Conservation (phyloP, 2,329 filamentous ascomycete genomes). For the Cercospora nicotianae region DNA sequence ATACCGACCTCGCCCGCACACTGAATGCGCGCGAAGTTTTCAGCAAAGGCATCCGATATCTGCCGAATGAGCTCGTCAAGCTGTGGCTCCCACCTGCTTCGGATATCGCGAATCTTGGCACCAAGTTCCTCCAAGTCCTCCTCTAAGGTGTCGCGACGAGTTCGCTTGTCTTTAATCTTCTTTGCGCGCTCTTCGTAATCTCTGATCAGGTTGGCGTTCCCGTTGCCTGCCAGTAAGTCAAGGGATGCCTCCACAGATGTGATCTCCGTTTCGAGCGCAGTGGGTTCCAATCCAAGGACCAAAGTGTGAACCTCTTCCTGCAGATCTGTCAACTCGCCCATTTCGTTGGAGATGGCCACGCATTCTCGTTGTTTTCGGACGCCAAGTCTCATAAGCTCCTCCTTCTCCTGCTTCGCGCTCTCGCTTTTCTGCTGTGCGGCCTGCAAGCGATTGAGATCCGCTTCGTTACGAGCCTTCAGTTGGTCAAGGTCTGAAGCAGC, state of each 20-base stretch:
- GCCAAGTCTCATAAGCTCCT: slow-evolving; percentile 38
- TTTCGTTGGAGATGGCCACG: background rate
- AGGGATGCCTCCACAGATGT: slow-evolving; percentile 71
- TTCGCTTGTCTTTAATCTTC: slow-evolving; percentile 66
- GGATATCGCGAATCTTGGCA: slow-evolving; percentile 63
- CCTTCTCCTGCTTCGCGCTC: slow-evolving; percentile 51
- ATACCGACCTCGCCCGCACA: slow-evolving; percentile 89
- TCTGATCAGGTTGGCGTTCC: slow-evolving; percentile 71
- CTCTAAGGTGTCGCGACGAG: slow-evolving; percentile 53
- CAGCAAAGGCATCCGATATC: slow-evolving; percentile 87
- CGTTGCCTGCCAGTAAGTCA: slow-evolving; percentile 66
- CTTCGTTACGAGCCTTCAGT: slow-evolving; percentile 68
- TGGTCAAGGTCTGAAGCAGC: slow-evolving; percentile 75
- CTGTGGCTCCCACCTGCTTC: slow-evolving; percentile 75
- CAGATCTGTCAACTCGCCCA: slow-evolving; percentile 24
- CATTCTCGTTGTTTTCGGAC: slow-evolving; percentile 35
- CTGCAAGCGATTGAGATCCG: slow-evolving; percentile 69
- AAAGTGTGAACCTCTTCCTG: slow-evolving; percentile 31
- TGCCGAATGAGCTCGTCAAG: slow-evolving; percentile 74
- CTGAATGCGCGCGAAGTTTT: slow-evolving; percentile 91
- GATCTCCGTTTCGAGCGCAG: slow-evolving; percentile 69
- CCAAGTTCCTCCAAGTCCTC: slow-evolving; percentile 57
- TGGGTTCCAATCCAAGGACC: slow-evolving; percentile 33
- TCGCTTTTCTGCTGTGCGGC: slow-evolving; percentile 60
- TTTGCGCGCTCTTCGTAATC: slow-evolving; percentile 73